Base-by-base conservation (phyloP, 768 basidiomycete genomes). In the Phylloporus arenicola region DNA sequence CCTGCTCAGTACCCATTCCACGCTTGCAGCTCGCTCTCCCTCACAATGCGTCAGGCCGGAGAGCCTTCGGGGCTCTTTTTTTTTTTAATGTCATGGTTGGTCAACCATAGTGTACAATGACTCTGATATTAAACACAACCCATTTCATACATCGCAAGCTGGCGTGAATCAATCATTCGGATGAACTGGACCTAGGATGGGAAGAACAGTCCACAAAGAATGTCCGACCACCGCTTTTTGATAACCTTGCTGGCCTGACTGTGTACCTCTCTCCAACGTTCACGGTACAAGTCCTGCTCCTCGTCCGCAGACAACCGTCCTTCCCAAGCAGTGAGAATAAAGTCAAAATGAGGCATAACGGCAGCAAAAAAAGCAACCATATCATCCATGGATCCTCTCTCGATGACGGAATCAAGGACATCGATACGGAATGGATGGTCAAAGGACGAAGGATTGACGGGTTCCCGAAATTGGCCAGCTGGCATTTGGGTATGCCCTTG, bases 311-410 rank as follows among this genome's bases (percentile, higher is more conserved):
- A n/a, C 41, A 42, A 14, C 14, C 13, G 16, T 25, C 2, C 25
- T 1, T 44, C 43, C 30, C 19, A 33, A 22, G 30, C 9, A 9
- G 16, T 20, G 24, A 35, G 38, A 30, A 3, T 13, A 31, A 47
- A 40, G 6, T 40, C 19, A 40, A 31, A 47, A 38, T 31, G 38
- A 24, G 29, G 47, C 10, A 37, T 3, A 6, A 46, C 20, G 17
- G 22, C 22, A 20, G 27, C 38, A 10, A 54, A 13, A 19, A 58
- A 56, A 6, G 49, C 45, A 1, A 29, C 49, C 27, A 54, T n/a
- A 6, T 47, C 47, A 0, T 20, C 24, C 3, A 53, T 38, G 6
- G 50, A 39, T 19, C 17, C 20, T 13, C 11, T 6, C 3, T 46
- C 30, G 20, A 58, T 42, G 3, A 13, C 30, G 1, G 55, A 51